Conservation (phyloP, 2,329 filamentous ascomycete species). For the Phoma sp. region DNA sequence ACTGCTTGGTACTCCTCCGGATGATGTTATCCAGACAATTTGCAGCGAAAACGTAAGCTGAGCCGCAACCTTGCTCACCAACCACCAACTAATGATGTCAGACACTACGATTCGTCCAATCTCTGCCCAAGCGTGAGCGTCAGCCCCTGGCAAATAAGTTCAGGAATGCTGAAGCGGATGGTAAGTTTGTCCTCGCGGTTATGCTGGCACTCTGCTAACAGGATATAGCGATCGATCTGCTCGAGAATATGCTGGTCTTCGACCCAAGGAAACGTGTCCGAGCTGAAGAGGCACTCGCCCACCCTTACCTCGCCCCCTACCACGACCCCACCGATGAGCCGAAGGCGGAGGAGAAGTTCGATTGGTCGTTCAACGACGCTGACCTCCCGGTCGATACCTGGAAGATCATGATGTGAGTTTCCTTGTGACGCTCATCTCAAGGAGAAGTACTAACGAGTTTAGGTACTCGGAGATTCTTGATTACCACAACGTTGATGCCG, state of each 20-base stretch:
- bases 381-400: constrained; percentile 98
- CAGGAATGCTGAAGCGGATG: constrained; percentile 87
- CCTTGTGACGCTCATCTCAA: no score
- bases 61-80: background rate
- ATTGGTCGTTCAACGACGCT: constrained; percentile 99
- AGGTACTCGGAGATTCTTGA: constrained; percentile 99
- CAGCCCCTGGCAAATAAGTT: constrained; percentile 89
- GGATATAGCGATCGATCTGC: constrained; percentile 79
- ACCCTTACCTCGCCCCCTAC: constrained; percentile 95
- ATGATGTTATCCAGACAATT: constrained; percentile 98
- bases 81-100: constrained; percentile 50
- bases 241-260: constrained; percentile 97
- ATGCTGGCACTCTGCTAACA: constrained; percentile 2
- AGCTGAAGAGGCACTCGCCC: constrained; percentile 82
- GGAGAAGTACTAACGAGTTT: constrained; percentile 24
- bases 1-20: constrained; percentile 91
- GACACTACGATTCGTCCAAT: constrained; percentile 97
- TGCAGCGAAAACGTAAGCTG: constrained; percentile 90
- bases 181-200: constrained; percentile 58
- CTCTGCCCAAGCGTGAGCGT: constrained; percentile 90
- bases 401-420: constrained; percentile 99
- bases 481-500: constrained; percentile 90
- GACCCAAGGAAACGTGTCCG: constrained; percentile 96
- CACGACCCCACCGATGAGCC: constrained; percentile 98
- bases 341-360: constrained; percentile 94